Conservation (phyloP, 1,284 basidiomycete genomes). For the Ganoderma multipileum region DNA sequence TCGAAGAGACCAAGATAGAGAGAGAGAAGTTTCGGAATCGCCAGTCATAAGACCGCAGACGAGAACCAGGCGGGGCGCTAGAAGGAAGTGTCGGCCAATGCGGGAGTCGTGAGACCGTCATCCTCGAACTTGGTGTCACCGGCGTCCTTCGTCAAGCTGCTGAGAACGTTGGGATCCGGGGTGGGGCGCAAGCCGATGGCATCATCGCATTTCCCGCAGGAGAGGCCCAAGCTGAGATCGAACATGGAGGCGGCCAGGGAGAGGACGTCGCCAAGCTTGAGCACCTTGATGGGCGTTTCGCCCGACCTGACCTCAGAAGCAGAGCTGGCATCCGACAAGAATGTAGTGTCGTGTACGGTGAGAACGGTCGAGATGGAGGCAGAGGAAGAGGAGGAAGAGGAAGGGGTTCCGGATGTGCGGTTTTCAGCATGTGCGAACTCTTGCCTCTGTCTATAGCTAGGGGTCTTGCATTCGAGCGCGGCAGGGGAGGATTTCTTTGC, state of each 20-base stretch:
- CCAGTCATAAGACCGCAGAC: neutral
- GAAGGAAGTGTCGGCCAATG: neutral
- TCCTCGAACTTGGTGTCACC: neutral
- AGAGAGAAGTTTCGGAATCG: neutral
- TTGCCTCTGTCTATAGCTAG: neutral
- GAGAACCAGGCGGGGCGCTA: neutral
- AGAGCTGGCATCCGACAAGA: neutral
- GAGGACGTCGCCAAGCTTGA: neutral
- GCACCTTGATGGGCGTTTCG: neutral
- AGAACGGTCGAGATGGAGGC: neutral
- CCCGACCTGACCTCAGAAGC: neutral
- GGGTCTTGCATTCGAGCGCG: neutral
- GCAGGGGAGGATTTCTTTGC: neutral
- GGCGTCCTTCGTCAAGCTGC: neutral
- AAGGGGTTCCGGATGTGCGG: neutral
- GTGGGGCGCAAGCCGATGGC: neutral
- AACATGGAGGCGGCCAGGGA: neutral
- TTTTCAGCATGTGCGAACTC: neutral
- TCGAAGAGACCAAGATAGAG: neutral
- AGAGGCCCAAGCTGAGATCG: neutral
- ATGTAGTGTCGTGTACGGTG: neutral
- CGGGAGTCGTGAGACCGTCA: neutral
- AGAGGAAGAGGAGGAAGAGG: neutral
- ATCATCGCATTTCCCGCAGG: neutral
- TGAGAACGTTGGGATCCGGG: neutral